Percentiles rank a stretch among this genome's conserved stretches.
These are phyloP conservation scores for Linnemannia hyalina DNA, from an alignment of 192 early-diverging fungal genomes.

Conservation along the genomic window DNA sequence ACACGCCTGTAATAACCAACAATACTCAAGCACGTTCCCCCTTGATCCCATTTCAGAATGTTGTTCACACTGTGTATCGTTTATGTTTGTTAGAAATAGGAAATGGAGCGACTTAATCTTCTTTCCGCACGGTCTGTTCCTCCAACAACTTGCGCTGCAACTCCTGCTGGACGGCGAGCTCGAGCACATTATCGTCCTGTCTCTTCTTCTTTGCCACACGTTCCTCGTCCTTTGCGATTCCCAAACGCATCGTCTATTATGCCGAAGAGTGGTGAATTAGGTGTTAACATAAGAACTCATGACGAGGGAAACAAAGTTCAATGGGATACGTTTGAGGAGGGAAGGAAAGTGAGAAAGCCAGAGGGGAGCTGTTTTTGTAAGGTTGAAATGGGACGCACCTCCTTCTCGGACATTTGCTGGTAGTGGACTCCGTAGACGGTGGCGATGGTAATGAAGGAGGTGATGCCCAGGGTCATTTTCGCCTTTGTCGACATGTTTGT, in stretches of 20 bases:
- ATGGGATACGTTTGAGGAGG: background rate
- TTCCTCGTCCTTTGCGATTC: conserved; percentile 52
- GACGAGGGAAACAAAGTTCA: background rate
- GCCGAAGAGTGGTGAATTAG: background rate
- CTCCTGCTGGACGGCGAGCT: conserved; percentile 54
- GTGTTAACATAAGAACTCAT: background rate
- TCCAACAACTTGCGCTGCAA: conserved; percentile 51
- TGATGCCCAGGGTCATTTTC: conserved; percentile 53
- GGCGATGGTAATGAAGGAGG: conserved; percentile 40
- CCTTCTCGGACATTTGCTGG: conserved; percentile 56
- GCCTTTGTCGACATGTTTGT: conserved; percentile 51
- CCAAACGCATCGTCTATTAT: conserved; percentile 48
- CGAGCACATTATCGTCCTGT: conserved; percentile 54
- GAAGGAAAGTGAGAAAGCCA: background rate
- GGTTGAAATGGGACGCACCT: conserved; percentile 11
- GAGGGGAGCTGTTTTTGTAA: too few species aligned
- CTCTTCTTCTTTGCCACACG: conserved; percentile 55
- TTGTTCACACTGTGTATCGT: background rate
- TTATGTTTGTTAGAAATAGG: background rate
- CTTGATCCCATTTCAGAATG: too few species aligned
- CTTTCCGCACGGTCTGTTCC: conserved; percentile 51
- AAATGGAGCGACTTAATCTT: background rate
- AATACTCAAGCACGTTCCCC: too few species aligned
- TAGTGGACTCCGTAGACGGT: conserved; percentile 54
- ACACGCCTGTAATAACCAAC: too few species aligned